Evolutionary conservation across 257 asterid genomes (phyloP).

Genomic region (Solanum raphanifolium): DNA sequence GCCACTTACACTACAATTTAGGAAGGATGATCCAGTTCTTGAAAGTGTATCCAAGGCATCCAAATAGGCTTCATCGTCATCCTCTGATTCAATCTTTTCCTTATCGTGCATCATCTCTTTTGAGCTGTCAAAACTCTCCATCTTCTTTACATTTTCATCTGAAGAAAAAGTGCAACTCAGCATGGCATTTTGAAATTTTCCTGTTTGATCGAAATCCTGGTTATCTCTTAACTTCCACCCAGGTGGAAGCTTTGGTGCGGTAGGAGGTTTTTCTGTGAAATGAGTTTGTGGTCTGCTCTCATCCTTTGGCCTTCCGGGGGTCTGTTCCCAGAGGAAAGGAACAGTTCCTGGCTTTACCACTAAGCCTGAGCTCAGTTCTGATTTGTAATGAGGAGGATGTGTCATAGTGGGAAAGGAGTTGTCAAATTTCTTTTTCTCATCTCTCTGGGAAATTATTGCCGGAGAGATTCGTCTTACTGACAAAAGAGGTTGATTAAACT

Average conservation of each 20-base stretch:
- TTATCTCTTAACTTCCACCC: slow-evolving; percentile 24
- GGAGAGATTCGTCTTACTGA: slow-evolving; percentile 50
- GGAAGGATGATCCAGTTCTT: slow-evolving; percentile 51
- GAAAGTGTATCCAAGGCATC: slow-evolving; percentile 80
- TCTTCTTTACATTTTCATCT: slow-evolving; percentile 6
- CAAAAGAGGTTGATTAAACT: slow-evolving; percentile 47
- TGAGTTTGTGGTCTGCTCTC: slow-evolving; percentile 7
- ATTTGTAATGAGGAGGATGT: slow-evolving; percentile 38
- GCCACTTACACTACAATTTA: slow-evolving; percentile 70
- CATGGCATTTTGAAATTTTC: background rate
- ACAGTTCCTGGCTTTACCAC: slow-evolving; percentile 48
- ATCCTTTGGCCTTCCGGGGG: slow-evolving; percentile 66
- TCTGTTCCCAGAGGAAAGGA: slow-evolving; percentile 71
- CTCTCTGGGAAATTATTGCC: slow-evolving; percentile 13
- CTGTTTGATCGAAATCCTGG: slow-evolving; percentile 12
- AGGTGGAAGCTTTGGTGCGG: slow-evolving; percentile 66
- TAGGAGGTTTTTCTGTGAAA: slow-evolving; percentile 14
- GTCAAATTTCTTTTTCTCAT: slow-evolving; percentile 8
- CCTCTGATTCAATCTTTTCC: slow-evolving; percentile 27
- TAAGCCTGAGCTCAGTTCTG: slow-evolving; percentile 72
- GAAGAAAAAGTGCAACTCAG: background rate
- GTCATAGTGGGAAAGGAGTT: slow-evolving; percentile 13
- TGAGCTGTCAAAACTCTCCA: slow-evolving; percentile 8
- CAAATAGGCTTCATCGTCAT: slow-evolving; percentile 41
- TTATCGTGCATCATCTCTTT: slow-evolving; percentile 14